A percentile compares a stretch with the other conserved stretches of the same genome.
Evolutionary conservation across 495 filamentous ascomycete species (phyloP).

Genomic region (Clohesyomyces aquaticus): DNA sequence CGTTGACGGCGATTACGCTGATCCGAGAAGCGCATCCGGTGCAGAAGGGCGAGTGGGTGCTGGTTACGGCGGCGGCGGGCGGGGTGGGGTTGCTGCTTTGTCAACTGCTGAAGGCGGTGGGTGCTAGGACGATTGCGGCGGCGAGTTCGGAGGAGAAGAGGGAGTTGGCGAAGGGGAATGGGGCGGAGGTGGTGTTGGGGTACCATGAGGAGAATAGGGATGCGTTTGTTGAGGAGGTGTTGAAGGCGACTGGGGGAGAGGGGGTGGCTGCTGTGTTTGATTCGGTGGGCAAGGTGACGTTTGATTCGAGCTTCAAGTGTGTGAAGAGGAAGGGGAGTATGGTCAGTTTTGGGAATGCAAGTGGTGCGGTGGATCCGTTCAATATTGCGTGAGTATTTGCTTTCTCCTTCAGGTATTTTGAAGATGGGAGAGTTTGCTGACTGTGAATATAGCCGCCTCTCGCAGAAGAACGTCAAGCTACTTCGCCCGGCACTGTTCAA

Average conservation of each 20-base stretch:
- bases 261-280: slow-evolving; percentile 87
- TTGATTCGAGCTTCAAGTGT: slow-evolving; percentile 78
- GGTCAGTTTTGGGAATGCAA: slow-evolving; percentile 86
- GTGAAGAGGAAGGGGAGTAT: slow-evolving; percentile 82
- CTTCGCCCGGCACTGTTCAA: slow-evolving; percentile 72
- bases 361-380: slow-evolving; percentile 78
- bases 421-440: neutral
- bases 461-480: slow-evolving; percentile 79
- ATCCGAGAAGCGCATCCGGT: slow-evolving; percentile 77
- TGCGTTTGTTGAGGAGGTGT: slow-evolving; percentile 40
- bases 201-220: slow-evolving; percentile 62
- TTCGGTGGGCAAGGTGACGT: slow-evolving; percentile 84
- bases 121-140: slow-evolving; percentile 82
- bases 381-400: slow-evolving; percentile 59
- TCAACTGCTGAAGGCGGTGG: slow-evolving; percentile 72
- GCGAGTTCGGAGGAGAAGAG: slow-evolving; percentile 76
- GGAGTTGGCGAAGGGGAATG: slow-evolving; percentile 77
- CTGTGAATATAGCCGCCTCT: slow-evolving; percentile 51
- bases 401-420: neutral
- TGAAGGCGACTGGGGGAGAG: slow-evolving; percentile 47
- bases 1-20: slow-evolving; percentile 82
- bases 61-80: slow-evolving; percentile 90
- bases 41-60: slow-evolving; percentile 76
- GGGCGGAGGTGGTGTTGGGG: slow-evolving; percentile 73
- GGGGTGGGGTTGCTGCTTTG: slow-evolving; percentile 80